Conservation (phyloP, 192 early-diverging fungal species). For the Podila clonocystis region DNA sequence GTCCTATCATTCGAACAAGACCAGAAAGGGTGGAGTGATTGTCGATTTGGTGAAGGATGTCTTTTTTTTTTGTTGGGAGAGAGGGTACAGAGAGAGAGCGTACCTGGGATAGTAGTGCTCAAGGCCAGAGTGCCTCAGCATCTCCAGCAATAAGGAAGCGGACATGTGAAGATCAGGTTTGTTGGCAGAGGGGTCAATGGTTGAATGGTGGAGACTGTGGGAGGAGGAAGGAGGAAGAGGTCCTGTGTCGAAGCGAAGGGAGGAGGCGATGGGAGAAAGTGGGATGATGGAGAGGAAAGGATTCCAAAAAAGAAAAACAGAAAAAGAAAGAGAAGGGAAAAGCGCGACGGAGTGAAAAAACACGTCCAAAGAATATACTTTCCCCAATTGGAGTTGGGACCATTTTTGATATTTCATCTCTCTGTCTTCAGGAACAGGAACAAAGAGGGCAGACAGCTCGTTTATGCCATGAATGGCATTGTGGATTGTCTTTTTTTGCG, state of each 20-base stretch:
- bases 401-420: too few species aligned
- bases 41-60: background rate
- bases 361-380: too few species aligned
- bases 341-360: constrained; percentile 4
- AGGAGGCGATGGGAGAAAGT: background rate
- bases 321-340: too few species aligned
- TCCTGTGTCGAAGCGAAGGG: background rate
- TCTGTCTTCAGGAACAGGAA: too few species aligned
- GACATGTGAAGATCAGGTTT: constrained; percentile 33
- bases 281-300: background rate
- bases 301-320: constrained; percentile 5
- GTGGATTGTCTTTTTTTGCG: too few species aligned
- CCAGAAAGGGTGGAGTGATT: background rate
- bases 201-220: background rate
- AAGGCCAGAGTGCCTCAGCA: constrained; percentile 70
- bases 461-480: too few species aligned
- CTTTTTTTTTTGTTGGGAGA: background rate
- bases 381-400: too few species aligned
- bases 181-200: constrained; percentile 5
- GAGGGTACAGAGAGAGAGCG: background rate
- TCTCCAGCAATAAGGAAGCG: constrained; percentile 67
- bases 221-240: background rate
- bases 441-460: too few species aligned
- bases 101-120: constrained; percentile 70
- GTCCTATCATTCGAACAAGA: background rate